These are phyloP conservation scores for Heterococcus sp. DNA, from an alignment of 108 stramenopile species.

Conservation along the genomic window DNA sequence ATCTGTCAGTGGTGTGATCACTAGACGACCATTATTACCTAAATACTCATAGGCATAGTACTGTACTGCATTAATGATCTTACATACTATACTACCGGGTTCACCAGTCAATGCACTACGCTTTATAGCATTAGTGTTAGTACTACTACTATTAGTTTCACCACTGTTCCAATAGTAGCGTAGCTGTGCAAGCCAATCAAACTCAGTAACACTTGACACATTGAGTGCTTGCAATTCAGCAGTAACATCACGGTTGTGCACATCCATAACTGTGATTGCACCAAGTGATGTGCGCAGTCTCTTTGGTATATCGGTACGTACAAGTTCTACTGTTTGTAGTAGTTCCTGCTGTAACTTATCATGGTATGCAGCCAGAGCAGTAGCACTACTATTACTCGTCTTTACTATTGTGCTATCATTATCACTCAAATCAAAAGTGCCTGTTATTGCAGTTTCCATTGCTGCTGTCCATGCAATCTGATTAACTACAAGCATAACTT, in stretches of 20 bases:
- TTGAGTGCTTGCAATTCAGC: conserved; percentile 9
- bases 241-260: conserved; percentile 61
- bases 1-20: conserved; percentile 71
- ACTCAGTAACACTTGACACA: conserved; percentile 47
- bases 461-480: conserved; percentile 56
- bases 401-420: no score
- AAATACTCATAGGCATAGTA: conserved; percentile 69
- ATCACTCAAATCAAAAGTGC: no score
- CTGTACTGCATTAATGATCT: conserved; percentile 64
- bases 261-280: conserved; percentile 66
- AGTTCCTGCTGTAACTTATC: conserved; percentile 18
- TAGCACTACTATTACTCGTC: no score
- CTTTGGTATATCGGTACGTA: conserved; percentile 67
- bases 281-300: conserved; percentile 56
- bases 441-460: conserved; percentile 40
- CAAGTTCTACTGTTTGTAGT: conserved; percentile 56
- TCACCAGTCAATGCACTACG: conserved; percentile 50
- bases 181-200: conserved; percentile 69
- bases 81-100: conserved; percentile 55
- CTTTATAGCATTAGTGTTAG: no score
- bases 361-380: no score
- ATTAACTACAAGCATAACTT: conserved; percentile 57
- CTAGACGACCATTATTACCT: conserved; percentile 65
- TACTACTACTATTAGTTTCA: conserved; percentile 37
- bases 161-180: conserved; percentile 64